phyloP scores from a whole-genome alignment of 2,329 filamentous ascomycete genomes.

The Aspergillus piperis region DNA sequence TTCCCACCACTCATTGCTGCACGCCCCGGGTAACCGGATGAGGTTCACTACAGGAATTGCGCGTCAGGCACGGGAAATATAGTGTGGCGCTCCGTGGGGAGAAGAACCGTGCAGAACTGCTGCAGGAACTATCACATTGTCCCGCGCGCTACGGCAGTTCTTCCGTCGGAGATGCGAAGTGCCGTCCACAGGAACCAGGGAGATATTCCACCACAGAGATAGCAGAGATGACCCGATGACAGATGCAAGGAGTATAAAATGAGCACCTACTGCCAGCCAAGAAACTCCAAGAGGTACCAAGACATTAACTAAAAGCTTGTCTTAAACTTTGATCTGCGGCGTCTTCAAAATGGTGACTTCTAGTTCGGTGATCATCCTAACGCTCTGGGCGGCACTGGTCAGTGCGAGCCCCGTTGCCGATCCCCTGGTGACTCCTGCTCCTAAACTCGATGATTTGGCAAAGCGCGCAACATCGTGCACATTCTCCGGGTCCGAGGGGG shows the following conservation, averaged over 20 bases:
- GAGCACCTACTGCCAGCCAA: neutral
- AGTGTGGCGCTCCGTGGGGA: neutral
- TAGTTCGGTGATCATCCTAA: neutral
- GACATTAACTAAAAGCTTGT: neutral
- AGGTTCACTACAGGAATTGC: neutral
- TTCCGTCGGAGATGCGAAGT: neutral
- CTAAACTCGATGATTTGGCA: neutral
- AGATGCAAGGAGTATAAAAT: neutral
- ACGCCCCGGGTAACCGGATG: neutral
- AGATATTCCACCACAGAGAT: neutral
- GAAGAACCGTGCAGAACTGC: neutral
- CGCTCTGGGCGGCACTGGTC: neutral
- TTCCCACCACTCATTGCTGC: neutral
- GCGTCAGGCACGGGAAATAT: constrained; percentile 1
- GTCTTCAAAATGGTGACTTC: neutral
- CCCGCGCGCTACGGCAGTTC: neutral
- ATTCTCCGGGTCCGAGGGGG: neutral
- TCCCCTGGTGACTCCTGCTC: neutral
- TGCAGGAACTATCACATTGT: constrained; percentile 1
- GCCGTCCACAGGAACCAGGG: neutral
- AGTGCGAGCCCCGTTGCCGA: neutral
- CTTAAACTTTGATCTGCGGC: neutral
- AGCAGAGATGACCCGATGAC: neutral
- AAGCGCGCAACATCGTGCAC: constrained; percentile 3
- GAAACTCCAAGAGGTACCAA: neutral